Base-by-base conservation (phyloP, 23 red algal species). In the Gracilaria domingensis region DNA sequence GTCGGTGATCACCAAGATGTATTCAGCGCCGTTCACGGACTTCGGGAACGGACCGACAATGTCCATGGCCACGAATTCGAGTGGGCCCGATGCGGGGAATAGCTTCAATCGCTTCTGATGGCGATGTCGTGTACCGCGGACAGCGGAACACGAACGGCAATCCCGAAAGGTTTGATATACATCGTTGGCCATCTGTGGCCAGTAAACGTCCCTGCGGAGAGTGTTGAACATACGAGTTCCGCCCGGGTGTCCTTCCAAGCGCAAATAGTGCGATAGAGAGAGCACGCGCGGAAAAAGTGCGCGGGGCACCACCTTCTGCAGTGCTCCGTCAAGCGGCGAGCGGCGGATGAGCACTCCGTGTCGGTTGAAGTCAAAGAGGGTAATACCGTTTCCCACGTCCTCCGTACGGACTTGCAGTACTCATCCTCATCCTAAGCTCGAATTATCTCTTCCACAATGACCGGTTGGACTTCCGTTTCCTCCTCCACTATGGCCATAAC, bases 61-160 rank as follows among this genome's bases (percentile, higher is more conserved):
- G 79, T 92, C 88, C 55, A 83, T 92, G 6, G 88, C 87, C 38
- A 62, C 32, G 25, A 37, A 82, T 73, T 91, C 55, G 13, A 90
- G 40, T 13, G 73, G 29, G 12, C 24, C 64, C 9, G 73, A 16
- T 13, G 75, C 53, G 30, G 70, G 72, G 26, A 90, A 60, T 45
- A 90, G 73, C 56, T 72, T 80, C 0, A 91, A 38, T 3, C 33
- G 45, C 53, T 71, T 59, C 75, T 30, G 40, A 3, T 21, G 17
- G 2, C 35, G 48, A 1, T 36, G 12, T 12, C 38, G 58, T 28
- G 30, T 58, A 0, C 64, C 53, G 21, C 75, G 88, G 18, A 32
- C 37, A 0, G 29, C 33, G 42, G 54, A 0, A 34, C 79, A 93
- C n/a, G 66, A 74, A 3, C 18, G 39, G 73, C 89, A 93, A 38